These are phyloP conservation scores for Saccharomycopsis fibuligera DNA, from an alignment of 805 yeast genomes.

Conservation along the genomic window DNA sequence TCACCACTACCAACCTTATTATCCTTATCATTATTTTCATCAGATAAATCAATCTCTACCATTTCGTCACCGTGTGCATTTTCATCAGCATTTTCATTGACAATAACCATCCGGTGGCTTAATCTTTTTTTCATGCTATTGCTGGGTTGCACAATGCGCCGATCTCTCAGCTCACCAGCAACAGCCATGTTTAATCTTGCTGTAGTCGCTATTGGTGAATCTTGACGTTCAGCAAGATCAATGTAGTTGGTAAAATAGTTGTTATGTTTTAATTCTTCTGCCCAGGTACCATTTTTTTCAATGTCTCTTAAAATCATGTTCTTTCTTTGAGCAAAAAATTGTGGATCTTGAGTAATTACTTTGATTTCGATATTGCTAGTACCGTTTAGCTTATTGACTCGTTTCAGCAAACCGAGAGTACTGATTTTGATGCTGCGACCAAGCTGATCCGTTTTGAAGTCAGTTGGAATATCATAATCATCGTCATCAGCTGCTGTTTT, in stretches of 20 bases:
- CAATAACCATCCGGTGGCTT: conserved; percentile 15
- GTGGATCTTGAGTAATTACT: conserved; percentile 11
- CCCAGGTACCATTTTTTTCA: conserved; percentile 9
- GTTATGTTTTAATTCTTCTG: conserved; percentile 16
- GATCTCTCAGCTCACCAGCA: conserved; percentile 5
- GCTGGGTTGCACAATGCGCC: conserved; percentile 5
- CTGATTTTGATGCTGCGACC: too few relatives aligned
- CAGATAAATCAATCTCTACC: conserved; percentile 7
- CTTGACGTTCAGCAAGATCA: conserved; percentile 11
- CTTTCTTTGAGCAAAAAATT: conserved; percentile 3
- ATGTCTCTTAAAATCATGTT: conserved; percentile 18
- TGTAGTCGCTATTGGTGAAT: too few relatives aligned
- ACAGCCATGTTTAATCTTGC: conserved; percentile 6
- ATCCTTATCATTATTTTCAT: too few relatives aligned
- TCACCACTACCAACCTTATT: too few relatives aligned
- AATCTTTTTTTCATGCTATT: conserved; percentile 3
- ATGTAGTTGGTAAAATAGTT: conserved; percentile 19
- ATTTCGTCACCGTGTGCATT: conserved; percentile 7
- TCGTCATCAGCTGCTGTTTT: not conserved
- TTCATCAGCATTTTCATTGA: not conserved
- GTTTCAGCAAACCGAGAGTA: too few relatives aligned
- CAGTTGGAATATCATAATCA: not conserved
- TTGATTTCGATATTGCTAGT: conserved; percentile 13
- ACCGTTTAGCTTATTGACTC: too few relatives aligned
- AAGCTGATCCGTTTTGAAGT: too few relatives aligned